phyloP scores from a whole-genome alignment of 2,329 filamentous ascomycete genomes.

The Cucurbitaria berberidis region DNA sequence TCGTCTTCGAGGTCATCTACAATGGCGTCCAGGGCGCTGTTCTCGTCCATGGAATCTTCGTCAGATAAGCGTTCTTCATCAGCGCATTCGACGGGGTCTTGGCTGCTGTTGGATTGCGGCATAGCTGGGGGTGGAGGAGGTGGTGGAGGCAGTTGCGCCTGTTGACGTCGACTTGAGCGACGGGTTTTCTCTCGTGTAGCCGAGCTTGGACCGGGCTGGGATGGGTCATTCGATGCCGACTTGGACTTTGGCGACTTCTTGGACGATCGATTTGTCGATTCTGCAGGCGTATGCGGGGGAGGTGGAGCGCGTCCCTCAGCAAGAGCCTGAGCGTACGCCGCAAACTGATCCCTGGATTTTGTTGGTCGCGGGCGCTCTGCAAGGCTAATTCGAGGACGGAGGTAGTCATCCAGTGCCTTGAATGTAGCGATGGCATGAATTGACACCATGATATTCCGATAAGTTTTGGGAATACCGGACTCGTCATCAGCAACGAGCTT shows the following conservation, averaged over 20 bases:
- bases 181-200: constrained; percentile 68
- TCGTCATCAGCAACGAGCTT: constrained; percentile 89
- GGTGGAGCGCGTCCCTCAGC: constrained; percentile 51
- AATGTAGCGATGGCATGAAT: constrained; percentile 99
- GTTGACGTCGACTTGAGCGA: constrained; percentile 66
- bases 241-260: constrained; percentile 44
- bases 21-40: constrained; percentile 75
- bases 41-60: constrained; percentile 71
- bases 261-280: constrained; percentile 37
- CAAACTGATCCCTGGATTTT: constrained; percentile 67
- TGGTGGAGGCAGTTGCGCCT: constrained; percentile 56
- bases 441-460: constrained; percentile 95
- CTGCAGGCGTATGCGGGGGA: constrained; percentile 44
- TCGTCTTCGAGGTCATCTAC: constrained; percentile 90
- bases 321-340: constrained; percentile 78
- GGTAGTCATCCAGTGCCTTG: constrained; percentile 93
- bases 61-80: constrained; percentile 86
- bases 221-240: constrained; percentile 47
- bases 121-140: constrained; percentile 58
- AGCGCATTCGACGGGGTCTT: constrained; percentile 82
- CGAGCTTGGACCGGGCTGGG: constrained; percentile 53
- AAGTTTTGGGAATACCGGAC: constrained; percentile 84
- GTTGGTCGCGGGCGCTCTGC: constrained; percentile 72
- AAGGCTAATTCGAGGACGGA: constrained; percentile 84
- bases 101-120: constrained; percentile 30